Percentiles rank a stretch among this genome's conserved stretches.
Conservation (phyloP, 768 basidiomycete genomes). For the Rhodotorula diobovata region DNA sequence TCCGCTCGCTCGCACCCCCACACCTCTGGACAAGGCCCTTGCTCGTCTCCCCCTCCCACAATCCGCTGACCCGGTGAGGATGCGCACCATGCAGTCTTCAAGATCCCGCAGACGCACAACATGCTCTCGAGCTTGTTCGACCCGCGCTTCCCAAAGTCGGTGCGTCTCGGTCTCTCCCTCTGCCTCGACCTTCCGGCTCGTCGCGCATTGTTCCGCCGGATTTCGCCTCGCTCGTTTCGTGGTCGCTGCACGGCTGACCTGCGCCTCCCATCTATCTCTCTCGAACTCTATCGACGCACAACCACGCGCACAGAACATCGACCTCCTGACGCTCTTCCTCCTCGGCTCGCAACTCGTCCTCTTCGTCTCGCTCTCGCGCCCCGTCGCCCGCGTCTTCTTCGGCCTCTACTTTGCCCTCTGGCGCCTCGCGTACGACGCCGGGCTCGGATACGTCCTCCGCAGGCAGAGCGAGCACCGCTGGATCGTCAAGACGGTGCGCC, state of each 20-base stretch:
- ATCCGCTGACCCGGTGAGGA: too few relatives aligned
- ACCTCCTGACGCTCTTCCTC: slow-evolving; percentile 74
- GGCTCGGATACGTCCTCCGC: slow-evolving; percentile 87
- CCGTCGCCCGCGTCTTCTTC: slow-evolving; percentile 64
- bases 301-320: slow-evolving; percentile 73
- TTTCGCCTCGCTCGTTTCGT: too few relatives aligned
- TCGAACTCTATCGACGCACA: too few relatives aligned
- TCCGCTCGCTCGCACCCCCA: neutral
- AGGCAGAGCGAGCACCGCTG: slow-evolving; percentile 93
- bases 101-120: slow-evolving; percentile 86
- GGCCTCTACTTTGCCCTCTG: slow-evolving; percentile 87
- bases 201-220: slow-evolving; percentile 5
- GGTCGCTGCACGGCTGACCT: too few relatives aligned
- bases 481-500: slow-evolving; percentile 76
- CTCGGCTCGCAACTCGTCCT: slow-evolving; percentile 72
- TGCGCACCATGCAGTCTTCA: slow-evolving; percentile 63
- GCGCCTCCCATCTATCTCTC: neutral
- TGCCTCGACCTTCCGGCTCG: slow-evolving; percentile 38
- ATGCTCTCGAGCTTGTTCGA: slow-evolving; percentile 79
- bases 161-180: slow-evolving; percentile 42
- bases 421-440: slow-evolving; percentile 84
- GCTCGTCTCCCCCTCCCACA: neutral
- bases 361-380: slow-evolving; percentile 61
- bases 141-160: slow-evolving; percentile 73
- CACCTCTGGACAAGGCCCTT: neutral